Percentiles rank a stretch among this genome's conserved stretches.
These are phyloP conservation scores for Myriosclerotinia scirpicola DNA, from an alignment of 2,329 filamentous ascomycete genomes.

Conservation along the genomic window DNA sequence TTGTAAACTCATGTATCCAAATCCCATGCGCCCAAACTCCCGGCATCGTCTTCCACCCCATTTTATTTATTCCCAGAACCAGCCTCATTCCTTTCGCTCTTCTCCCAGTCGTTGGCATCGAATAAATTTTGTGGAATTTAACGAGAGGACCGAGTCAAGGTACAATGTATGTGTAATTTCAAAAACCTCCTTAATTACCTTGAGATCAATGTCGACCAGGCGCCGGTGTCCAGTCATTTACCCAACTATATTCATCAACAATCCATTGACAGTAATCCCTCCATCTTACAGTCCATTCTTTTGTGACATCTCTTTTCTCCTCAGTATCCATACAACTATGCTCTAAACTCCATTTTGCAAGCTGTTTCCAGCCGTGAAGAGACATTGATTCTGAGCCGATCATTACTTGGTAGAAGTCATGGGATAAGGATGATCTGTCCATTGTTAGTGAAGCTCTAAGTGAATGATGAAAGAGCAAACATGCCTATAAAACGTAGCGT, in stretches of 20 bases:
- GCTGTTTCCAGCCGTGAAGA: slow-evolving; percentile 70
- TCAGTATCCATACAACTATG: slow-evolving; percentile 54
- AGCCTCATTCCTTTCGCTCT: neutral
- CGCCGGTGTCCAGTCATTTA: slow-evolving; percentile 3
- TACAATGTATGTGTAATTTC: neutral
- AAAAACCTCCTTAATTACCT: neutral
- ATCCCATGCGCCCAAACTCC: slow-evolving; percentile 14
- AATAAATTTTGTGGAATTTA: neutral
- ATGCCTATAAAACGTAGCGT: slow-evolving; percentile 70
- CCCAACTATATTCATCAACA: slow-evolving; percentile 44
- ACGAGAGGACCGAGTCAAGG: neutral
- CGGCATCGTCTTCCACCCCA: neutral
- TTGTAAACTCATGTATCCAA: neutral
- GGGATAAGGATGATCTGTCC: slow-evolving; percentile 64
- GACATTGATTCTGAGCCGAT: slow-evolving; percentile 66
- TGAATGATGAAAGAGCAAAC: slow-evolving; percentile 26
- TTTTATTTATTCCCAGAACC: neutral
- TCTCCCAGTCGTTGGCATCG: neutral
- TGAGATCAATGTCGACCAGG: slow-evolving; percentile 27
- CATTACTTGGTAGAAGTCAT: slow-evolving; percentile 77
- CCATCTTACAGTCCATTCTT: slow-evolving; percentile 58
- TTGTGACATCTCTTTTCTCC: slow-evolving; percentile 45
- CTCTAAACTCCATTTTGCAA: slow-evolving; percentile 61
- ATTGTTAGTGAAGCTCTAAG: slow-evolving; percentile 24
- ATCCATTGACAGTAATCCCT: slow-evolving; percentile 56